Evolutionary conservation across 768 basidiomycete species (phyloP), one percentile per base, ranked within the genome.

Genomic region (Panaeolus cyanescens): DNA sequence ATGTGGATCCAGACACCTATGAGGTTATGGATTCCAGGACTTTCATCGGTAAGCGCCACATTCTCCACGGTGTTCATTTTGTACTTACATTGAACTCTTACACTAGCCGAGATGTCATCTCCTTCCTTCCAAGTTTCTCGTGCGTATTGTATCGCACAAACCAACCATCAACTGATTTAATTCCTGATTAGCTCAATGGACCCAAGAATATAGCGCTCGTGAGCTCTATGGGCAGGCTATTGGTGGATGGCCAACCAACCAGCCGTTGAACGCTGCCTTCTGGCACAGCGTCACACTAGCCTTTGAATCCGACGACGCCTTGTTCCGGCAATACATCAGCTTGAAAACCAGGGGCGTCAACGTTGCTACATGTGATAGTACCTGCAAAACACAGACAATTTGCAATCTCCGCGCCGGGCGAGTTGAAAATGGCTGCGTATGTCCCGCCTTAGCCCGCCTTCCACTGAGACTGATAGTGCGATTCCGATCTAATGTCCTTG

Each of bases 1-100:
- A 88, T 56, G 74, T 89, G 28, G 88, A 89, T 66, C 85, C 86
- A 2, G 85, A 86, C 61, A 87, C 86, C 7, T 88, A 83, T 64
- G 88, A 88, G 65, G 70, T 89, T 54, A 84, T 88, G 81, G 86
- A 89, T 62, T 73, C 79, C 4, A 75, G 76, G 12, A 82, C 82
- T 0, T 85, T 81, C 67, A 72, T 76, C 54, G 77, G 85, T 86
- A 55, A 19, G 83, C 67, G 17, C 5, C 39, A 17, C 40, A 30
- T 12, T 9, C 58, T 34, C 3, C 54, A 22, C 4, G 12, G 20
- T 17, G 13, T 22, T 37, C 9, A 39, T 53, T 17, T 2, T 6
- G 31, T 17, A 37, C n/a, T 10, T n/a, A 25, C 40, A 17, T 33
- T 55, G 6, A 53, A 32, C 32, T 4, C n/a, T 60, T 55, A 15